Evolutionary conservation across 495 filamentous ascomycete species (phyloP).

Genomic region (Penicillium odoratum): DNA sequence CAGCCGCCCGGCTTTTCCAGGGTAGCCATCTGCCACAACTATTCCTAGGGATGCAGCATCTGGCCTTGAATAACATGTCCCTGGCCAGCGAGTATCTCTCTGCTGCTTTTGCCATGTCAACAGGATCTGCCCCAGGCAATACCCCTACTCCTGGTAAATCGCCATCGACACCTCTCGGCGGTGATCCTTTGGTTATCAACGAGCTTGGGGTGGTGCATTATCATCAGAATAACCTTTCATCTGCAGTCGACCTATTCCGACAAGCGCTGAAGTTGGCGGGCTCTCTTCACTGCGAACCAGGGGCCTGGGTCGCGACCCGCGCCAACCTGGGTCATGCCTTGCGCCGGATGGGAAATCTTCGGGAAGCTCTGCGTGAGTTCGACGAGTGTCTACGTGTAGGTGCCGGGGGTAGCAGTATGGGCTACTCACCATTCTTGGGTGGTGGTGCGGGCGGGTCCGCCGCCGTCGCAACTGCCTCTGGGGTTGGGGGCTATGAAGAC

Average conservation of each 20-base stretch:
- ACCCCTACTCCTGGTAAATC: slow-evolving; percentile 24
- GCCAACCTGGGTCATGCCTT: slow-evolving; percentile 89
- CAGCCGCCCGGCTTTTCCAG: slow-evolving; percentile 91
- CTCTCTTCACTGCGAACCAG: slow-evolving; percentile 75
- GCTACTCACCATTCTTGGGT: slow-evolving; percentile 43
- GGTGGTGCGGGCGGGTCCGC: slow-evolving; percentile 36
- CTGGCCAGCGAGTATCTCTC: slow-evolving; percentile 94
- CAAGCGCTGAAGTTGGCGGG: slow-evolving; percentile 73
- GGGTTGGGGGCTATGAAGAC: slow-evolving; percentile 49
- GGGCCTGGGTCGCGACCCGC: slow-evolving; percentile 83
- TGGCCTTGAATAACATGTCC: slow-evolving; percentile 91
- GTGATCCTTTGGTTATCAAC: slow-evolving; percentile 88
- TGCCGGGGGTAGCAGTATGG: slow-evolving; percentile 63
- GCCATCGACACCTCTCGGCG: slow-evolving; percentile 54
- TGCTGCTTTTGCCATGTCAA: slow-evolving; percentile 73
- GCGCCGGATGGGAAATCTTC: slow-evolving; percentile 66
- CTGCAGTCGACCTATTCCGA: slow-evolving; percentile 70
- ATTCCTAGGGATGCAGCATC: slow-evolving; percentile 97
- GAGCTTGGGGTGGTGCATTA: slow-evolving; percentile 94
- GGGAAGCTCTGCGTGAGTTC: slow-evolving; percentile 74
- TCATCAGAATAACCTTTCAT: slow-evolving; percentile 77
- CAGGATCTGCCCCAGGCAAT: slow-evolving; percentile 49
- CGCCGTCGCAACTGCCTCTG: slow-evolving; percentile 34
- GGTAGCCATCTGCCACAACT: slow-evolving; percentile 95
- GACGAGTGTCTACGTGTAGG: slow-evolving; percentile 78